Percentiles rank a stretch among this genome's conserved stretches.
phyloP scores from a whole-genome alignment of 2,329 filamentous ascomycete genomes.

The Claviceps paspali region DNA sequence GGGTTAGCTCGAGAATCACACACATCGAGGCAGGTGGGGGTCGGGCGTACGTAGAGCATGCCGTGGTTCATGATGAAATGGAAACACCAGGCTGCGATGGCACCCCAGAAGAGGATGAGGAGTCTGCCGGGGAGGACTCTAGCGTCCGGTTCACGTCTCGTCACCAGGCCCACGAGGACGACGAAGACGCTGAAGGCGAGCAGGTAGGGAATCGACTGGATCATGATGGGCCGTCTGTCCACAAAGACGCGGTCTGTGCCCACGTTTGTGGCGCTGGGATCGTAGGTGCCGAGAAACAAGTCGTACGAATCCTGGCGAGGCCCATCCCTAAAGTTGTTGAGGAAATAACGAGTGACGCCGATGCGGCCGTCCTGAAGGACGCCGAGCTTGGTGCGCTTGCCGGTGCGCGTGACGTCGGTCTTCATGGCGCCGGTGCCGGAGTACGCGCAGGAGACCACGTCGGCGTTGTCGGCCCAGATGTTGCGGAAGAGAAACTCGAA shows the following conservation, averaged over 20 bases:
- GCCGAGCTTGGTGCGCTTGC: conserved; percentile 71
- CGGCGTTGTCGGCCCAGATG: conserved; percentile 96
- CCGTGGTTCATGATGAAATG: conserved; percentile 73
- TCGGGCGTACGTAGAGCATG: conserved; percentile 65
- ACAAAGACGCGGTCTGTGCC: conserved; percentile 63
- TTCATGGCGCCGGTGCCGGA: conserved; percentile 95
- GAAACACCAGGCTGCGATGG: conserved; percentile 53
- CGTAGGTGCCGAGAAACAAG: conserved; percentile 77
- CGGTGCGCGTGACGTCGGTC: conserved; percentile 93
- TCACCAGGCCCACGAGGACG: conserved; percentile 59
- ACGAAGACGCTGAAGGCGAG: conserved; percentile 77
- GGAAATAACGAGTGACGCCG: conserved; percentile 74
- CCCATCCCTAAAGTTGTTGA: conserved; percentile 91
- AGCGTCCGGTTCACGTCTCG: conserved; percentile 54
- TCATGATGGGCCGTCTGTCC: conserved; percentile 69
- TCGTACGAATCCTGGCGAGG: conserved; percentile 92
- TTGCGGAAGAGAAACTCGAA: conserved; percentile 94
- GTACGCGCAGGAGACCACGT: conserved; percentile 84
- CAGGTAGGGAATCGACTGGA: conserved; percentile 89
- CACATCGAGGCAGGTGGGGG: background rate
- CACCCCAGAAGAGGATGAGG: conserved; percentile 65
- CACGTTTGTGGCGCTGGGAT: conserved; percentile 55
- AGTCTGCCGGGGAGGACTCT: conserved; percentile 68
- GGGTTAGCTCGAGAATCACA: background rate
- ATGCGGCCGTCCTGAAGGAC: conserved; percentile 78